Evolutionary conservation across 768 basidiomycete genomes (phyloP), one percentile per base, ranked within the genome.

Genomic region (Asterophora lycoperdoides): DNA sequence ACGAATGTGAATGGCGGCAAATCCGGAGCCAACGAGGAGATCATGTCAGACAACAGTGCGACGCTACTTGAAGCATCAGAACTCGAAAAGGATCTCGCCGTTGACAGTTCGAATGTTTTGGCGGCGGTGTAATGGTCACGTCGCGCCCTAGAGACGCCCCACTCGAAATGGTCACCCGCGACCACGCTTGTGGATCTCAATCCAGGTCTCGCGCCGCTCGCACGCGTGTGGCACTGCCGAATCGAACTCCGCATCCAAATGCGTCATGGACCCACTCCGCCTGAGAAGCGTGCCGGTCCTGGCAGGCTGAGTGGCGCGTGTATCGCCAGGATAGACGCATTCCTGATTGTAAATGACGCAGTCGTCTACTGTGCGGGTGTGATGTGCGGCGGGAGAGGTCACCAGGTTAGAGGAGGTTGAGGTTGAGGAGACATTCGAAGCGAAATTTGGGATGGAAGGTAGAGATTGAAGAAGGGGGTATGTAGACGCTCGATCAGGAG

Each of bases 111-210:
- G n/a, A n/a, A n/a, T n/a, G n/a, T n/a, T n/a, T 68, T 0, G 72
- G 73, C 1, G 73, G 74, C 10, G 73, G 71, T 13, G 72, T 73
- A 8, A 74, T 63, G n/a, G 67, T 65, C 2, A 73, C 60, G 40
- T 69, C 60, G 40, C 65, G 63, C 0, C 74, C 72, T 0, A 76
- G 56, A 7, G 68, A 83, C 57, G 83, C 76, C 1, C 83, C 84
- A 57, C 84, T 86, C 0, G 84, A 85, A 1, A 85, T 71, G 0
- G 85, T 86, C n/a, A 86, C 84, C 0, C 86, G 84, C 5, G 82
- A 81, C 1, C 7, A 60, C 46, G 5, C 72, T 64, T 3, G 56
- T 41, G 44, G 72, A 68, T 13, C 71, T 61, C 15, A 60, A 59
- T 33, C 65, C 76, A 56, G 48, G 74, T 51, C 46, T 68, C 54